Evolutionary conservation across 345 rosid genomes (phyloP).

Genomic region (Gossypium anomalum): DNA sequence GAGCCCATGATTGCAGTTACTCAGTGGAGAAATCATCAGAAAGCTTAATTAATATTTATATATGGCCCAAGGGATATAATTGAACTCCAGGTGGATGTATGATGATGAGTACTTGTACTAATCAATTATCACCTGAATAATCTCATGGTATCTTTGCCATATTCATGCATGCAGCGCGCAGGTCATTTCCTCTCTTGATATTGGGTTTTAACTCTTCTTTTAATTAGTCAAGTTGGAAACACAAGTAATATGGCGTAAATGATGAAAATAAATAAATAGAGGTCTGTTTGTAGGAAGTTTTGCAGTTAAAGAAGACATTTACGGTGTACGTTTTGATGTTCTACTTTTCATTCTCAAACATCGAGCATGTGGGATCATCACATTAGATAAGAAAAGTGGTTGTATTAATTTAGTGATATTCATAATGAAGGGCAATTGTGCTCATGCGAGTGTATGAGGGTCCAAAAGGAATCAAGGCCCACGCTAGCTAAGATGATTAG

Average conservation of each 20-base stretch:
- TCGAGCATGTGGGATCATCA: no score
- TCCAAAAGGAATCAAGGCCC: slow-evolving; percentile 7
- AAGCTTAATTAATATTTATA: background rate
- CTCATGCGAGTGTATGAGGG: slow-evolving; percentile 6
- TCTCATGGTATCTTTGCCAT: background rate
- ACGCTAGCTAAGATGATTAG: slow-evolving; percentile 19
- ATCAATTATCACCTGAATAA: slow-evolving; percentile 3
- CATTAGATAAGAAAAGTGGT: background rate
- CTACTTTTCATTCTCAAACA: no score
- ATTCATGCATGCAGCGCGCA: background rate
- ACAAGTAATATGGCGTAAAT: no score
- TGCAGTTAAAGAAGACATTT: no score
- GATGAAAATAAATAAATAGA: no score
- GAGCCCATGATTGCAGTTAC: slow-evolving; percentile 27
- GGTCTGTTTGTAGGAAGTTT: no score
- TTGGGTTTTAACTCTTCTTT: no score
- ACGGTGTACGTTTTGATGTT: no score
- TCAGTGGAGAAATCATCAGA: slow-evolving; percentile 8
- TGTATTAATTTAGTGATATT: background rate
- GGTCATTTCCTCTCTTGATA: background rate
- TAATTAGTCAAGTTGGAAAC: no score
- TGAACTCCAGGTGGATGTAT: slow-evolving; percentile 9
- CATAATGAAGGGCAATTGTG: slow-evolving; percentile 14
- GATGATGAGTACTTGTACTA: background rate
- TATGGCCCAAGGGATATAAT: slow-evolving; percentile 3